Evolutionary conservation across 2,329 filamentous ascomycete species (phyloP).

Genomic region (Ophiostoma novo-ulmi): DNA sequence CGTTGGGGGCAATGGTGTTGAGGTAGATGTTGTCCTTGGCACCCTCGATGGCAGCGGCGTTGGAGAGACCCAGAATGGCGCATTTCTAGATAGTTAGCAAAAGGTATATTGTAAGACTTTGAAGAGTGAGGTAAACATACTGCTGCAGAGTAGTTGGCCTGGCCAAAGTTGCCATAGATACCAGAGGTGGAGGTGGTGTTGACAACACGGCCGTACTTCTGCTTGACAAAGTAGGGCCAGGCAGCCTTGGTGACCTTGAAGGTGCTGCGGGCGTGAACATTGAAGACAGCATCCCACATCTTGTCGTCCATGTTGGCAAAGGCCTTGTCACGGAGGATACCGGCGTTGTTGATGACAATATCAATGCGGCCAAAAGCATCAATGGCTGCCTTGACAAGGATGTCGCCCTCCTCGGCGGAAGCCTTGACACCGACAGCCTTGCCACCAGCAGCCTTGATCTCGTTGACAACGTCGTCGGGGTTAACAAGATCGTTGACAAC

Average conservation of each 20-base stretch:
- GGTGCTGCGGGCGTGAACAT: constrained; percentile 88
- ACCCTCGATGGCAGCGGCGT: constrained; percentile 86
- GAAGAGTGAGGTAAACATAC: constrained; percentile 36
- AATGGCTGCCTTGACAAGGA: constrained; percentile 86
- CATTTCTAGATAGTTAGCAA: constrained; percentile 49
- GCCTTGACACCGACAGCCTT: constrained; percentile 91
- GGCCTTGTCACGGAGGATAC: constrained; percentile 95
- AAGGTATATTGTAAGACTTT: too few relatives aligned
- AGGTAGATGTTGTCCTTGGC: constrained; percentile 96
- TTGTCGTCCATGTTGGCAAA: constrained; percentile 96
- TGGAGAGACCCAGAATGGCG: constrained; percentile 92
- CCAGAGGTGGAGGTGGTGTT: constrained; percentile 97
- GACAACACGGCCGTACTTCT: constrained; percentile 94
- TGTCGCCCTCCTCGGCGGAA: constrained; percentile 86
- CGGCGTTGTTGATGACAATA: constrained; percentile 95
- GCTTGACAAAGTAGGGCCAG: constrained; percentile 96
- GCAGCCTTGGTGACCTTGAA: constrained; percentile 97
- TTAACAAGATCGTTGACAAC: constrained; percentile 96
- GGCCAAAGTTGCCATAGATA: constrained; percentile 98
- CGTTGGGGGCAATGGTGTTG: constrained; percentile 97
- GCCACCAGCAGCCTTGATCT: constrained; percentile 85
- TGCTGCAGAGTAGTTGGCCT: constrained; percentile 92
- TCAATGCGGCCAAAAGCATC: constrained; percentile 91
- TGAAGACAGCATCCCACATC: constrained; percentile 86
- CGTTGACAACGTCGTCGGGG: constrained; percentile 82